phyloP scores from a whole-genome alignment of 306 rosid genomes.

The Pyrus communis region DNA sequence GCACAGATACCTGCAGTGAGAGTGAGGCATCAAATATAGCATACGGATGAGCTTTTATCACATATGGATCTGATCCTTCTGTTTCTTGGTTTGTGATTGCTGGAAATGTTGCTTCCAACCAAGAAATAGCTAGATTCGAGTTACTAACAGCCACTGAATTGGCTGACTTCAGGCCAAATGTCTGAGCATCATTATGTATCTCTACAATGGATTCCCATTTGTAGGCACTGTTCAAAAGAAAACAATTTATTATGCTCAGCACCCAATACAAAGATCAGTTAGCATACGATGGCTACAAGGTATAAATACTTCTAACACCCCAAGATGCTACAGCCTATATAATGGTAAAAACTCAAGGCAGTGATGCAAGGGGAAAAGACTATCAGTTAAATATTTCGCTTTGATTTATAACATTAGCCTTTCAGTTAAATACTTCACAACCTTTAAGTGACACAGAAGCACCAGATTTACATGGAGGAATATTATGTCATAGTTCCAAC shows the following conservation, averaged over 20 bases:
- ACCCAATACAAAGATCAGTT: slow-evolving; percentile 12
- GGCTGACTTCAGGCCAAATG: slow-evolving; percentile 66
- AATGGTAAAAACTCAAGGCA: not conserved
- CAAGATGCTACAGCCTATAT: not conserved
- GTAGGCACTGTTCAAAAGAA: slow-evolving; percentile 52
- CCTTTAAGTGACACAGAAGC: not conserved
- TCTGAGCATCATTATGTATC: slow-evolving; percentile 70
- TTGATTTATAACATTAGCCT: not conserved
- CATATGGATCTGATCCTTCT: slow-evolving; percentile 41
- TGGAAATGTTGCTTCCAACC: slow-evolving; percentile 91
- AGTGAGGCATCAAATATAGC: slow-evolving; percentile 84
- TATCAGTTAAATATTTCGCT: not conserved
- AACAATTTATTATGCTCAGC: slow-evolving; percentile 12
- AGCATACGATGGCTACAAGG: not conserved
- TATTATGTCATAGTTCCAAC: not conserved
- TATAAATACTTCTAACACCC: not conserved
- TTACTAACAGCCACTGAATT: slow-evolving; percentile 56
- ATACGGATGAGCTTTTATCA: slow-evolving; percentile 58
- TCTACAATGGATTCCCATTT: slow-evolving; percentile 72
- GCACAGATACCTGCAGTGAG: slow-evolving; percentile 60
- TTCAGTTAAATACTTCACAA: not conserved
- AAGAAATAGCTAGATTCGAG: slow-evolving; percentile 76
- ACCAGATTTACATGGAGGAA: not conserved
- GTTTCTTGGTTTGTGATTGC: slow-evolving; percentile 43
- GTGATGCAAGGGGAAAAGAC: not conserved